Base-by-base conservation (phyloP, 2,329 filamentous ascomycete species). In the Cercospora sp. region DNA sequence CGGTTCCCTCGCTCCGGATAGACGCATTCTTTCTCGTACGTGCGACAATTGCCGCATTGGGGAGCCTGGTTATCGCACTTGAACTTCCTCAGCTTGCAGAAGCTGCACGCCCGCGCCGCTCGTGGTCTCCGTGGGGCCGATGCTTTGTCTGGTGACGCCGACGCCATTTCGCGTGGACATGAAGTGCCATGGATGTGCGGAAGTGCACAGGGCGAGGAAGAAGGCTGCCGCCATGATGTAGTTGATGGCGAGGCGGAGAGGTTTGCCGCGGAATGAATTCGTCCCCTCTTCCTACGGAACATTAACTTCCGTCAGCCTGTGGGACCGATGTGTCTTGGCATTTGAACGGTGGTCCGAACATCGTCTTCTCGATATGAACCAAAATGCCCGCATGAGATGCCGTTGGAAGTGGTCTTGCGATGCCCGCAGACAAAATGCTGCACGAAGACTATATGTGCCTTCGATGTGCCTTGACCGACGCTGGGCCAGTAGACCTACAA, bases 11-110 rank as follows among this genome's bases (percentile, higher is more conserved):
- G 74, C 10, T 79, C 77, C 51, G 80, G 78, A 66, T 83, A 82
- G 40, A 78, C 75, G 65, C 84, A 85, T 16, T 80, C 79, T 60
- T 81, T 79, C 6, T 78, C 80, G 68, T 85, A 83, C 1, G 78
- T 79, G 65, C 78, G 77, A 72, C 84, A 85, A 71, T 83, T 84
- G 33, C 79, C 78, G 68, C 84, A 85, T 31, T 73, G 74, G 3
- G 83, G 83, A 61, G 78, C 75, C 58, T 82, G 81, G 23, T 79
- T 79, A 66, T 82, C 83, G 73, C 84, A 86, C 71, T 83, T 84
- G 75, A 86, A 81, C 84, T 86, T 66, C 30, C 64, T 31, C 26
- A 53, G 28, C 45, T 63, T 62, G 45, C 64, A 66, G 45, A 66
- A 66, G 30, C 51, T 51, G 57, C 64, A 66, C 6, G 64, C 64